Base-by-base conservation (phyloP, 2,329 filamentous ascomycete genomes). In the Akanthomyces lecanii region DNA sequence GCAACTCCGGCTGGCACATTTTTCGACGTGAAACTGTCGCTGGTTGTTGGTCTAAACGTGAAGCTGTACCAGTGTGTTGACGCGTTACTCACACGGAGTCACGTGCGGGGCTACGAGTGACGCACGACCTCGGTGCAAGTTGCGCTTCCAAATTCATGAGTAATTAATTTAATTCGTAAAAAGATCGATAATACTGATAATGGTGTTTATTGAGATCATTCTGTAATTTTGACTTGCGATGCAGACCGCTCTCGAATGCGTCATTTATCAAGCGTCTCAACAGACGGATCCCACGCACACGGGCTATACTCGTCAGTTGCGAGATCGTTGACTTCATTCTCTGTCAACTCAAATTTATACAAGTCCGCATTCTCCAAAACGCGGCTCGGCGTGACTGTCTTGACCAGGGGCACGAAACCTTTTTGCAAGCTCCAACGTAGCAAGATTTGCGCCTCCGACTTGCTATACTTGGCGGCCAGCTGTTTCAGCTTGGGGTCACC, bases 401-500 rank as follows among this genome's bases (percentile, higher is more conserved):
- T 92, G 25, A 89, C 88, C 65, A 92, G 77, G 52, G 89, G 89
- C 40, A 90, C 81, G 73, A 85, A 87, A 4, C 85, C 89, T 76
- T 91, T 93, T 75, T 96, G 90, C 75, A 96, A 74, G 68, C 89
- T 90, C 83, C 91, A 97, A 66, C 92, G 83, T 56, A 96, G 77
- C 70, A 97, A 75, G 11, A 96, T 78, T 79, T 96, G 92, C 11
- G 90, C 89, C 64, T 89, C 85, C 8, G 85, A 85, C 77, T 89
- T 92, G 66, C 80, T 81, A 73, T 95, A 85, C 77, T 92, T 93
- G 69, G 88, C 79, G 1, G 87, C 85, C 63, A 96, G 76, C 16
- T 79, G 79, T 64, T 83, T 81, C 38, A 95, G 78, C 14, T 82
- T 84, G 66, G 83, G 78, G 66, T 96, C 89, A 47, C 87, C 85